Base-by-base conservation (phyloP, 164 flowering plant genomes). In the Stephania yunnanensis region DNA sequence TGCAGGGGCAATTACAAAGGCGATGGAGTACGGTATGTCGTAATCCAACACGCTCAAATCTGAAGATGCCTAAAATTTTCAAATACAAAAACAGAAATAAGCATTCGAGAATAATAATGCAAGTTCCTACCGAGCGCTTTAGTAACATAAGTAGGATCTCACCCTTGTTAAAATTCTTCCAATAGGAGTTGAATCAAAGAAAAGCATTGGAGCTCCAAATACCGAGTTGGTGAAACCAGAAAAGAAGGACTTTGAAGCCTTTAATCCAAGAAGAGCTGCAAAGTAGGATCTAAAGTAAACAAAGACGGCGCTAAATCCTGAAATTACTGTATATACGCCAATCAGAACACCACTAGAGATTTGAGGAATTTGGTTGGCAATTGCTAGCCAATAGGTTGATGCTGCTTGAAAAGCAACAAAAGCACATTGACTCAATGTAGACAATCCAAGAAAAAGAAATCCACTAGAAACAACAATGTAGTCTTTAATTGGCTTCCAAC, bases 161-260 rank as follows among this genome's bases (percentile, higher is more conserved):
- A 93, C 98, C 71, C 96, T 81, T 7, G 95, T 91, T 61, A 94
- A 78, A 68, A 94, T 92, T 75, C 97, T 80, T 45, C 98, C 97
- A 20, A 92, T 83, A 0, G 97, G 97, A 5, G 98, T 94, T 25
- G 97, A 89, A 72, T 94, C 97, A 30, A 91, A 91, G 84, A 92
- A 92, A 53, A 84, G 80, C 97, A 94, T 92, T 10, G 98, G 98
- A 80, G 98, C 97, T 69, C 82, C 86, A 71, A 94, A 94, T 15
- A 94, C 78, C 6, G 97, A 80, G 68, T 83, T 70, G 31, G 79
- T 86, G 74, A 94, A 88, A 46, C 83, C 83, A 5, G 85, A 82
- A 81, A 92, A 94, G 81, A 94, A 89, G 61, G 88, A 78, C 81
- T 85, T 82, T 12, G 97, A 92, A 52, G 97, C 97, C 82, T 77